phyloP scores from a whole-genome alignment of 1,139 yeast species.

The Arxiozyma slooffiae region DNA sequence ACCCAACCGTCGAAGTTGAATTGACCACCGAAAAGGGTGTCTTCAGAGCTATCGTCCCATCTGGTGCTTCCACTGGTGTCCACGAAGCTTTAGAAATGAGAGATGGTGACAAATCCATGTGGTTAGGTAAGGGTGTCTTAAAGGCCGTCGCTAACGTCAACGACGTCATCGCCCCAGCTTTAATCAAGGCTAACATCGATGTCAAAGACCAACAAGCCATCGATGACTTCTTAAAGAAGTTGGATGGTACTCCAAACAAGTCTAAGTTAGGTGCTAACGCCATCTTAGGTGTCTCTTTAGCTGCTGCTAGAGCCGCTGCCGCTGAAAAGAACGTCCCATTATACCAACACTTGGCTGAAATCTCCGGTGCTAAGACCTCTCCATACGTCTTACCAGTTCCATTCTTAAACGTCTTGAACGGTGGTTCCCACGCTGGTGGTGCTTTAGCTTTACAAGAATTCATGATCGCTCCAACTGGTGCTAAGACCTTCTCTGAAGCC shows the following conservation, averaged over 20 bases:
- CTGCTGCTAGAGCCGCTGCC: slow-evolving; percentile 91
- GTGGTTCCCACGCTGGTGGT: slow-evolving; percentile 99
- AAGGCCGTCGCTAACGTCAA: slow-evolving; percentile 91
- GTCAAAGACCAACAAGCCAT: slow-evolving; percentile 69
- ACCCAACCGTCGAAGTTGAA: slow-evolving; percentile 96
- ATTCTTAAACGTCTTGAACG: slow-evolving; percentile 94
- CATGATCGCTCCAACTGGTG: slow-evolving; percentile 93
- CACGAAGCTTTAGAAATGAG: slow-evolving; percentile 94
- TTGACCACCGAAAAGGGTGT: slow-evolving; percentile 74
- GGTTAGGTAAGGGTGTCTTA: slow-evolving; percentile 93
- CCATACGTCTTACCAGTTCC: slow-evolving; percentile 90
- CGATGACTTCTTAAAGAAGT: slow-evolving; percentile 65
- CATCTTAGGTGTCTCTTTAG: slow-evolving; percentile 86
- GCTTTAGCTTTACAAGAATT: slow-evolving; percentile 96
- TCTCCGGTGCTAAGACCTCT: slow-evolving; percentile 48
- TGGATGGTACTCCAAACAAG: slow-evolving; percentile 93
- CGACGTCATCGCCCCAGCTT: slow-evolving; percentile 80
- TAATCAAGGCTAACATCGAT: slow-evolving; percentile 61
- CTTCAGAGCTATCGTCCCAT: slow-evolving; percentile 90
- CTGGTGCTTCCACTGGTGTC: slow-evolving; percentile 94
- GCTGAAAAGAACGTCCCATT: slow-evolving; percentile 81
- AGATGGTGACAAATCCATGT: slow-evolving; percentile 86
- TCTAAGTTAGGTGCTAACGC: slow-evolving; percentile 93
- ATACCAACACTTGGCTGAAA: slow-evolving; percentile 71
- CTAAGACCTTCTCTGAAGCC: slow-evolving; percentile 81